Base-by-base conservation (phyloP, 2,329 filamentous ascomycete genomes). In the Xylaria sp. region DNA sequence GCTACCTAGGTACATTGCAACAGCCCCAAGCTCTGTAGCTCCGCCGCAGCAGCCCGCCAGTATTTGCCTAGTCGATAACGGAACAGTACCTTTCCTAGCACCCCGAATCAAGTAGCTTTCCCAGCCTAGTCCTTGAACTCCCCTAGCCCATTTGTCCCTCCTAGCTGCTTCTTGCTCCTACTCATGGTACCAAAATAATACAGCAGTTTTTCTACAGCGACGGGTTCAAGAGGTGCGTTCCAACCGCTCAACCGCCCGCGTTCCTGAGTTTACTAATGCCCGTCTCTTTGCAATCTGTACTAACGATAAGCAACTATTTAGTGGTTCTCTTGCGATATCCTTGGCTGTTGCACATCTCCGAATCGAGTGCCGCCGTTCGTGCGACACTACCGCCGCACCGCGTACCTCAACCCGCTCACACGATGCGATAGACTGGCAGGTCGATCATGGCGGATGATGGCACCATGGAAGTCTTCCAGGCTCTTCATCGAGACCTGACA, bases 401-500 rank as follows among this genome's bases (percentile, higher is more conserved):
- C 62, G 62, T 61, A 52, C 50, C 25, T 60, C 61, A 34, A 57
- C 41, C 53, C 67, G 65, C 65, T 65, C 73, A 75, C 72, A 78
- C 76, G 74, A 85, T 85, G 84, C 82, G 78, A 85, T 85, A 85
- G 81, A 74, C 71, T 73, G 58, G 66, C 56, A 63, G 72, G 78
- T 45, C 70, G 77, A 80, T 59, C 62, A 95, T 96, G 93, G 89
- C 91, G 79, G 90, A 91, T 77, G 83, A 89, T 78, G 90, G 90
- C 78, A 89, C 87, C 77, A 86, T 97, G 77, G 90, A 91, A 77
- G 88, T 90, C 80, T 89, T 98, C 76, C 90, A 94, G 83, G 90
- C 89, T 80, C 89, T 99, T 75, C 93, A 97, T 80, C 89, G 92
- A 79, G 94, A 97, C 82, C 89, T 99, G 70, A 84, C 91, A 73